Evolutionary conservation across 805 yeast species (phyloP), one percentile per base, ranked within the genome.

Genomic region (Cyberlindnera misumaiensis): DNA sequence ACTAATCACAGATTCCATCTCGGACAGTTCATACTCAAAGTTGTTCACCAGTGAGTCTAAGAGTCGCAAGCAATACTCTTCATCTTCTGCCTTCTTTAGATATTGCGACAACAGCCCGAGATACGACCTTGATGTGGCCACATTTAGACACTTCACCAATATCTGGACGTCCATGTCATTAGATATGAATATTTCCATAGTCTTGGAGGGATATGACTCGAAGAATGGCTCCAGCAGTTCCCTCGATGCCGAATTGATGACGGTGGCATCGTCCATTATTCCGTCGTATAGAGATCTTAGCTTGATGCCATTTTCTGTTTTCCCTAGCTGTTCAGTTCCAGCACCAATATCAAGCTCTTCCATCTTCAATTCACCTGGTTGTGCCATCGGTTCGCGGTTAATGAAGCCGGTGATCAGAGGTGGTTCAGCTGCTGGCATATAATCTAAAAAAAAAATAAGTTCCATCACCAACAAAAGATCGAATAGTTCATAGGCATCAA

Each of bases 21-120:
- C 48, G 9, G 32, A 34, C 2, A 50, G 24, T 3, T 43, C 27
- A 31, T 53, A 59, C 7, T 44, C 35, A 42, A 56, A 58, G 28
- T 49, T 53, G 12, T 47, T 48, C 31, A 63, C 30, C 22, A 61
- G 42, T 14, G 55, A 53, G 18, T 59, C 41, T 12, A 59, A 41
- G 14, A 59, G 43, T 14, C 44, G 45, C 27, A 55, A 33, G 15
- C 53, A 35, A 35, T 39, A 49, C 15, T 49, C 51, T 0, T 43
- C 42, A 10, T 36, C 16, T 8, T 31, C 32, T 9, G 27, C 14
- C 15, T 44, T 25, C 26, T 34, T 44, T 25, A 47, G 30, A 5
- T 27, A 14, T 3, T 24, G 28, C 12, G 37, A 37, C 3, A 44
- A 18, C 2, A 39, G 20, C 13, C 38, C 34, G 5, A 51, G 27